Conservation (phyloP, 768 basidiomycete species). For the Mycena amicta region DNA sequence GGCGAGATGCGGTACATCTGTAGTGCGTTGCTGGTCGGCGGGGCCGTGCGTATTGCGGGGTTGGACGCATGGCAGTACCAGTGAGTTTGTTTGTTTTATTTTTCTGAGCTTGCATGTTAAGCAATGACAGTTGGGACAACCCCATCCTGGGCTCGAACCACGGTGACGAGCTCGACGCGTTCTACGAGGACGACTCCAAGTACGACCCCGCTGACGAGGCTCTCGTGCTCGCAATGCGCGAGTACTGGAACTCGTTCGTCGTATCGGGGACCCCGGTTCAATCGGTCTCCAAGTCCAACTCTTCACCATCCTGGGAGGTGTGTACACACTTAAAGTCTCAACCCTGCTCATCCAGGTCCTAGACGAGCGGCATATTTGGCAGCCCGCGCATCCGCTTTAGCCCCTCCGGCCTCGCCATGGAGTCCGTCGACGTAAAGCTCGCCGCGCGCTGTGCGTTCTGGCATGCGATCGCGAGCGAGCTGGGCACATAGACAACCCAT, state of each 20-base stretch:
- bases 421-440: constrained; percentile 22
- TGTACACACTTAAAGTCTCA: too few relatives aligned
- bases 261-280: constrained; percentile 34
- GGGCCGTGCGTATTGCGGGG: constrained; percentile 24
- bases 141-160: constrained; percentile 41
- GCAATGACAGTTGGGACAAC: constrained; percentile 38
- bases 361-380: constrained; percentile 19
- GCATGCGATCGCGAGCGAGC: constrained; percentile 28
- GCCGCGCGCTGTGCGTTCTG: constrained; percentile 33
- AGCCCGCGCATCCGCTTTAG: constrained; percentile 35
- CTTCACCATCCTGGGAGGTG: too few relatives aligned
- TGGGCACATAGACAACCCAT: too few relatives aligned
- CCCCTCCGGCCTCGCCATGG: constrained; percentile 29
- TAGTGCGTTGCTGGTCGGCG: constrained; percentile 39
- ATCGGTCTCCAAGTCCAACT: too few relatives aligned
- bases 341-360: too few relatives aligned
- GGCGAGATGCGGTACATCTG: constrained; percentile 49
- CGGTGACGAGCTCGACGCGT: constrained; percentile 38
- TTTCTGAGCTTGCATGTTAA: not conserved
- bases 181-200: constrained; percentile 33
- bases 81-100: constrained; percentile 24
- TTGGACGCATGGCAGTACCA: constrained; percentile 38
- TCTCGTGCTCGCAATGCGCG: constrained; percentile 40
- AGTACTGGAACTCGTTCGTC: constrained; percentile 44
- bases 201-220: constrained; percentile 30